Conservation (phyloP, 306 rosid genomes). For the Fragaria ananassa region DNA sequence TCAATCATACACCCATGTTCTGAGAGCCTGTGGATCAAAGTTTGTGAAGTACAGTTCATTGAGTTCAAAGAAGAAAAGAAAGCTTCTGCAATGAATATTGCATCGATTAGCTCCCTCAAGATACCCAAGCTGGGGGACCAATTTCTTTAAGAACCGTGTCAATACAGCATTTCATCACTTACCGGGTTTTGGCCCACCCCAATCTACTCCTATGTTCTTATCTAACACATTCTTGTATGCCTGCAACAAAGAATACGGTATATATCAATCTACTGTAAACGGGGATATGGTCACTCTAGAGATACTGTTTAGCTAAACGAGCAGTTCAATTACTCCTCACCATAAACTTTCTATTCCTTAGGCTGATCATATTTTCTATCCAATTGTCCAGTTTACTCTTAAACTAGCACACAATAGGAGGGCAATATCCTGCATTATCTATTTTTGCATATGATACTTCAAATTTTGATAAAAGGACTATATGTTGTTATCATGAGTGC, state of each 20-base stretch:
- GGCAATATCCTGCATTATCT: not conserved
- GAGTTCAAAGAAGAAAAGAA: conserved; percentile 33
- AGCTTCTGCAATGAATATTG: conserved; percentile 38
- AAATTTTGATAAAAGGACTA: not conserved
- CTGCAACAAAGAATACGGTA: conserved; percentile 40
- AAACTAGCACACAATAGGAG: not conserved
- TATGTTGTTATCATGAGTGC: conserved; percentile 15
- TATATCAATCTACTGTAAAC: not conserved
- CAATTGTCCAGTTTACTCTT: not conserved
- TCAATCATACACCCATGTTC: conserved; percentile 31
- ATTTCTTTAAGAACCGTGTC: conserved; percentile 33
- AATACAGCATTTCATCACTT: conserved; percentile 40
- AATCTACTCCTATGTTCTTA: conserved; percentile 72
- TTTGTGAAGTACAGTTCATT: conserved; percentile 29
- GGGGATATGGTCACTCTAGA: not conserved
- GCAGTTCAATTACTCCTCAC: conserved; percentile 14
- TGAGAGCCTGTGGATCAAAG: conserved; percentile 33
- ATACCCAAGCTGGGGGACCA: conserved; percentile 40
- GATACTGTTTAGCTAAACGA: conserved; percentile 17
- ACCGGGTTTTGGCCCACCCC: conserved; percentile 47
- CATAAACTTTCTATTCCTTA: conserved; percentile 17
- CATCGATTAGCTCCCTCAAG: conserved; percentile 55
- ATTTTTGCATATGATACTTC: not conserved
- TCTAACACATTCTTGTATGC: conserved; percentile 77
- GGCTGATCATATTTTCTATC: not conserved